Evolutionary conservation across 768 basidiomycete genomes (phyloP).

Genomic region (Mrakia frigida): DNA sequence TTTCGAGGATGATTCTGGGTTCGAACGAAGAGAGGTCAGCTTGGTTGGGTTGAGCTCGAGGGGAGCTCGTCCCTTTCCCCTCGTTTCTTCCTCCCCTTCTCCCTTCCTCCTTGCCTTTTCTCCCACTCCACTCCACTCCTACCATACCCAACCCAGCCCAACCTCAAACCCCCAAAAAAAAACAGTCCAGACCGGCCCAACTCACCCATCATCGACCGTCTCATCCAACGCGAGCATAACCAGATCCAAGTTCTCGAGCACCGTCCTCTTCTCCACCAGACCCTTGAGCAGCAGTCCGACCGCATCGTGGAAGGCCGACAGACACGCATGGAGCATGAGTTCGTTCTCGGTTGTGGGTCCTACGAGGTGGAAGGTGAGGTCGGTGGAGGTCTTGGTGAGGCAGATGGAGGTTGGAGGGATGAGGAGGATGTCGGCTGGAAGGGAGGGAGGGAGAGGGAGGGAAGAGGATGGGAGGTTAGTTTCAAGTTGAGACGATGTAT

Average conservation of each 20-base stretch:
- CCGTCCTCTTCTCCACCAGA: slow-evolving; percentile 87
- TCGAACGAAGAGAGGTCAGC: neutral
- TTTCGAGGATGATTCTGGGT: slow-evolving; percentile 87
- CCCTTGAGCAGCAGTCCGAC: slow-evolving; percentile 78
- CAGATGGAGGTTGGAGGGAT: slow-evolving; percentile 77
- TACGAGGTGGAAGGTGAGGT: slow-evolving; percentile 91
- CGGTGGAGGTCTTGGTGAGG: slow-evolving; percentile 88
- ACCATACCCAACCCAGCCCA: neutral
- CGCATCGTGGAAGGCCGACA: slow-evolving; percentile 79
- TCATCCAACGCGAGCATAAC: slow-evolving; percentile 91
- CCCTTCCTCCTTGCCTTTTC: neutral
- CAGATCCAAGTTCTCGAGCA: slow-evolving; percentile 89
- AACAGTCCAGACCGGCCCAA: slow-evolving; percentile 34
- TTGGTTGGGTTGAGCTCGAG: no score
- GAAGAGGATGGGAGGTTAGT: neutral
- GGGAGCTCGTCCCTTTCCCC: neutral
- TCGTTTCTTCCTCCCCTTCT: neutral
- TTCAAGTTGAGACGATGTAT: neutral
- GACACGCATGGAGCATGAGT: slow-evolving; percentile 83
- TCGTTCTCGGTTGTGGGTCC: slow-evolving; percentile 87
- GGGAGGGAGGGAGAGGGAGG: neutral
- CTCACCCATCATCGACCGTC: slow-evolving; percentile 95
- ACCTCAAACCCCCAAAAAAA: neutral
- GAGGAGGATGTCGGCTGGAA: slow-evolving; percentile 84
- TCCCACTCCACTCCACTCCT: neutral